These are phyloP conservation scores for Microbotryomycetes sp. DNA, from an alignment of 1,284 basidiomycete species.

Conservation along the genomic window DNA sequence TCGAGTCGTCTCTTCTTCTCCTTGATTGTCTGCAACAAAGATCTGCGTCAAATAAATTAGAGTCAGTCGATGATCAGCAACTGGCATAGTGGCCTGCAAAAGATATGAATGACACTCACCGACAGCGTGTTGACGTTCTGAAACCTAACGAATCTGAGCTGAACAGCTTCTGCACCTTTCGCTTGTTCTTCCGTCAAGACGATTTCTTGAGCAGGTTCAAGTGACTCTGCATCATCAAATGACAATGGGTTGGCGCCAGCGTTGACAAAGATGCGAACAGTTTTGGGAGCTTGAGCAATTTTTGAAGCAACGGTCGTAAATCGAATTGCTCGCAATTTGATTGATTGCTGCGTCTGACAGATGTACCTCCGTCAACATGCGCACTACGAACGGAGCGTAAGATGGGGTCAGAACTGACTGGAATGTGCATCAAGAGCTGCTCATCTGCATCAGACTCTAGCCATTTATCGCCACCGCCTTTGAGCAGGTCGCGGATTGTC, in stretches of 20 bases:
- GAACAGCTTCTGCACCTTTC: constrained; percentile 27
- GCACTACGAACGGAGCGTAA: background rate
- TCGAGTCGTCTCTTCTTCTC: constrained; percentile 32
- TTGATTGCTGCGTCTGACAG: constrained; percentile 20
- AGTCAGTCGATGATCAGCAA: background rate
- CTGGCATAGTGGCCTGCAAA: background rate
- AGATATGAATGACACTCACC: constrained; percentile 10
- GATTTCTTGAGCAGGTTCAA: constrained; percentile 32
- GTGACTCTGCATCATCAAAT: constrained; percentile 32
- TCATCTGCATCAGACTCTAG: constrained; percentile 36
- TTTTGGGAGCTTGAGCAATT: constrained; percentile 30
- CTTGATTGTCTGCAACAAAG: constrained; percentile 35
- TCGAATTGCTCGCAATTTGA: constrained; percentile 33
- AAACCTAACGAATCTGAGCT: constrained; percentile 35
- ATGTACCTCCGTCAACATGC: too few species aligned
- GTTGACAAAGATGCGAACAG: constrained; percentile 34
- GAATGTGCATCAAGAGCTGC: constrained; percentile 35
- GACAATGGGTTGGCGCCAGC: constrained; percentile 13
- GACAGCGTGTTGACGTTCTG: constrained; percentile 30
- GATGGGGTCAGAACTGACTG: constrained; percentile 8
- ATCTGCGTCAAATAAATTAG: constrained; percentile 8
- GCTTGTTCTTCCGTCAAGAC: constrained; percentile 33
- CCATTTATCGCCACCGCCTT: constrained; percentile 29
- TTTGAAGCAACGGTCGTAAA: constrained; percentile 26
- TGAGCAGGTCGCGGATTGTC: constrained; percentile 30